Evolutionary conservation across 2,329 filamentous ascomycete genomes (phyloP).

Genomic region (Nigrograna mackinnonii): DNA sequence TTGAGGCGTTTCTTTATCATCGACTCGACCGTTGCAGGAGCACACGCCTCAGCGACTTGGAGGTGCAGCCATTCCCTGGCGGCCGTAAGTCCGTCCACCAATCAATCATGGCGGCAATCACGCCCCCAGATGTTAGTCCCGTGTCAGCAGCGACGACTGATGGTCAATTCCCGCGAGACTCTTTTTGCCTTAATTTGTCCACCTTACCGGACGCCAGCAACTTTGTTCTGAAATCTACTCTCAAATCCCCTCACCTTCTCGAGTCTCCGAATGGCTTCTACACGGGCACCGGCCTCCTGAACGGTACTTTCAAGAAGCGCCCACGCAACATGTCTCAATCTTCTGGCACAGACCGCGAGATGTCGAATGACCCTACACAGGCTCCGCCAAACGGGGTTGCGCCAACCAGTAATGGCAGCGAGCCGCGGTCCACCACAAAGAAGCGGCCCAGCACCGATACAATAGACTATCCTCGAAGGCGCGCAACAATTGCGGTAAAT

Average conservation of each 20-base stretch:
- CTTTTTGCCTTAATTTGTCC: constrained; percentile 45
- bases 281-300: constrained; percentile 28
- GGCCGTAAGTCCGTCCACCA: constrained; percentile 32
- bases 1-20: constrained; percentile 8
- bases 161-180: constrained; percentile 41
- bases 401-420: constrained; percentile 32
- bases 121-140: constrained; percentile 47
- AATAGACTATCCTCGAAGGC: constrained; percentile 46
- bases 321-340: constrained; percentile 48
- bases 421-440: constrained; percentile 33
- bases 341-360: constrained; percentile 44
- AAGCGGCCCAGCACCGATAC: constrained; percentile 45
- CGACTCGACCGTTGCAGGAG: constrained; percentile 25
- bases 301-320: constrained; percentile 38
- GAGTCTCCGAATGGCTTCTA: constrained; percentile 41
- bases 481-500: constrained; percentile 47
- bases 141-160: constrained; percentile 46
- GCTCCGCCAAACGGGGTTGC: constrained; percentile 30
- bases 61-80: constrained; percentile 30
- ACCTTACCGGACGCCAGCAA: constrained; percentile 39
- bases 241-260: constrained; percentile 42
- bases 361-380: constrained; percentile 35
- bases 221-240: constrained; percentile 41
- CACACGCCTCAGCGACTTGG: constrained; percentile 28
- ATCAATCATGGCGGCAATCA: constrained; percentile 46